phyloP scores from a whole-genome alignment of 2,329 filamentous ascomycete genomes.

The Fusarium humuli region DNA sequence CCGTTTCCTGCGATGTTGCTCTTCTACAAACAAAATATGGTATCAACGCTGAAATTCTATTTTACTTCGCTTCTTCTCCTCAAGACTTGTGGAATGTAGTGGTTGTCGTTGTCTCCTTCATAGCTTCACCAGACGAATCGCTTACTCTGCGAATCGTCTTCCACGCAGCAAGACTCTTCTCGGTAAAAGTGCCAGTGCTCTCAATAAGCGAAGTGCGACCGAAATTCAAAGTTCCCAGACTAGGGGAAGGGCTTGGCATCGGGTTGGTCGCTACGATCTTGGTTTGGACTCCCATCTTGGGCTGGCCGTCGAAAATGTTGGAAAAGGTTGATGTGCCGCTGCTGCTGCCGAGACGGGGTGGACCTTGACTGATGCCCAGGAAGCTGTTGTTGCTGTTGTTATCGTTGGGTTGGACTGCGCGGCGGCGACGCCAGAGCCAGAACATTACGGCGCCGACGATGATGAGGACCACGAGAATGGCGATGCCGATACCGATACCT shows the following conservation, averaged over 20 bases:
- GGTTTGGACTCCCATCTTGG: conserved; percentile 42
- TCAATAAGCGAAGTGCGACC: conserved; percentile 44
- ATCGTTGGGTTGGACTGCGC: neutral
- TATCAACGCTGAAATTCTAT: conserved; percentile 25
- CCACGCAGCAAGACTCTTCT: conserved; percentile 38
- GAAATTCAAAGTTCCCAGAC: conserved; percentile 44
- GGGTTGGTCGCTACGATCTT: conserved; percentile 45
- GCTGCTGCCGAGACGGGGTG: conserved; percentile 34
- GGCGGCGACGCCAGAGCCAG: conserved; percentile 39
- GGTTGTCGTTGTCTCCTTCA: conserved; percentile 20
- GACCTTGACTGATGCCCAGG: neutral
- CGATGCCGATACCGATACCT: conserved; percentile 40
- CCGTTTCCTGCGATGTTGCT: conserved; percentile 41
- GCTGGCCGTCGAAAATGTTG: conserved; percentile 39
- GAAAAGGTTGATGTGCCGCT: conserved; percentile 31
- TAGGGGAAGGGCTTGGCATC: conserved; percentile 41
- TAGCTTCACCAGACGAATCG: conserved; percentile 38
- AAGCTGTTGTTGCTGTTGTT: neutral
- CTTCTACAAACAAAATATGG: conserved; percentile 18
- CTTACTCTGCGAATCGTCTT: conserved; percentile 46
- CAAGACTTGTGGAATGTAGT: conserved; percentile 16
- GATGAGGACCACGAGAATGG: conserved; percentile 19
- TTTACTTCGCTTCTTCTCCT: neutral
- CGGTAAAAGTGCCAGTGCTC: conserved; percentile 30
- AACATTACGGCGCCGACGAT: conserved; percentile 25